Percentiles rank a stretch among this genome's conserved stretches.
phyloP scores from a whole-genome alignment of 257 asterid genomes.

The Avicennia marina region DNA sequence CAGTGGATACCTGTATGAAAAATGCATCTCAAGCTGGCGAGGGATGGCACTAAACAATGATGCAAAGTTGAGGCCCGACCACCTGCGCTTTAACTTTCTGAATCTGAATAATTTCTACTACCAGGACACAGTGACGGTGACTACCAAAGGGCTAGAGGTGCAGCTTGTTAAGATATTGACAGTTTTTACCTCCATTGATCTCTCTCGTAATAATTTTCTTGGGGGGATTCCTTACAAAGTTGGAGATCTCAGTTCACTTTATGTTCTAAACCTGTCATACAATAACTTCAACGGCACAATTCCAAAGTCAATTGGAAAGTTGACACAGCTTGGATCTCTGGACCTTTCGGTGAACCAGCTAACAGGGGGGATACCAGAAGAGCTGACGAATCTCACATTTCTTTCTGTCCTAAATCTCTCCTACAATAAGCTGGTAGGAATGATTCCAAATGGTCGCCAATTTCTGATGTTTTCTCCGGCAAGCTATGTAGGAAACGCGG shows the following conservation, averaged over 20 bases:
- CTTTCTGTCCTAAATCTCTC: neutral
- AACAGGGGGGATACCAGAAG: too few relatives aligned
- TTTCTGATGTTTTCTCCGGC: neutral
- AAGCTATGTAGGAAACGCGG: conserved; percentile 13
- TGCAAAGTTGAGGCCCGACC: neutral
- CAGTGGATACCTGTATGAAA: neutral
- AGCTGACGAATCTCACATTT: neutral
- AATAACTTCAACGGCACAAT: neutral
- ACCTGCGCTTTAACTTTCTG: neutral
- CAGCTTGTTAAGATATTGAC: neutral
- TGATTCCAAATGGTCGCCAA: neutral
- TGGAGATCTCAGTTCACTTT: neutral
- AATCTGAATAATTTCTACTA: neutral
- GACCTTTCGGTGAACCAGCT: neutral
- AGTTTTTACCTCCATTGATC: neutral
- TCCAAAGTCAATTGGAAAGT: neutral
- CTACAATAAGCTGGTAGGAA: neutral
- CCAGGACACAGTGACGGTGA: neutral
- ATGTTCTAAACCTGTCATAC: conserved; percentile 1
- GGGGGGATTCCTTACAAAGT: neutral
- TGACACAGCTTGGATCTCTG: neutral
- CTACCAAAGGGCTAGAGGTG: neutral
- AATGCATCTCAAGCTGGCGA: neutral
- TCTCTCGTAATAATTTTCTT: neutral
- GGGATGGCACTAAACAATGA: neutral